Evolutionary conservation across 1,139 yeast species (phyloP).

Genomic region (Diutina neorugosa): DNA sequence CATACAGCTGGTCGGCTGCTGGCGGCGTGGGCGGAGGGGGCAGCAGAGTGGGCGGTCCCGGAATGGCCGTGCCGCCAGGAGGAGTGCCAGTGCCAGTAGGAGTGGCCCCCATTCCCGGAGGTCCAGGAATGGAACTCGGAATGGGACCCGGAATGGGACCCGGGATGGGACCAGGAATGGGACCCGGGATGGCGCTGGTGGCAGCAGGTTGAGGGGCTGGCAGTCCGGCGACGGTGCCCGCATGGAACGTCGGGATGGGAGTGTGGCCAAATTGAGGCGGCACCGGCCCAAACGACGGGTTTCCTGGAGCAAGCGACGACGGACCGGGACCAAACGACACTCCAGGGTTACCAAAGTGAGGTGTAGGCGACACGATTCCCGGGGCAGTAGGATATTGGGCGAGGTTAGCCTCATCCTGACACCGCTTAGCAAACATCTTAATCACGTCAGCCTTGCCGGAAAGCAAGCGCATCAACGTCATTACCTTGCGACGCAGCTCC

Average conservation of each 20-base stretch:
- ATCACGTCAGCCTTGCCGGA: conserved; percentile 96
- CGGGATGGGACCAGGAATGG: too few species aligned
- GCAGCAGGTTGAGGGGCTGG: background rate
- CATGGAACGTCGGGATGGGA: background rate
- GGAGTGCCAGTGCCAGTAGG: background rate
- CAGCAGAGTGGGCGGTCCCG: background rate
- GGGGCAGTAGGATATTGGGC: background rate
- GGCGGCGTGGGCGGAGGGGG: too few species aligned
- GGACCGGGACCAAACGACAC: conserved; percentile 16
- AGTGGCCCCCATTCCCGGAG: too few species aligned
- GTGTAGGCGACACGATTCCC: background rate
- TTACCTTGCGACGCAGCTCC: conserved; percentile 77
- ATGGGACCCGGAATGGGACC: too few species aligned
- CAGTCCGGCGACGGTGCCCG: background rate
- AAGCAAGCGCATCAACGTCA: conserved; percentile 82
- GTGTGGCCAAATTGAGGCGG: background rate
- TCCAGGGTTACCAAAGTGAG: conserved; percentile 7
- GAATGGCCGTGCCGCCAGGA: background rate
- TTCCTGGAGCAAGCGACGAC: background rate
- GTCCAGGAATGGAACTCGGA: too few species aligned
- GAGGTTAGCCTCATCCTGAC: background rate
- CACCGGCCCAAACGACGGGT: background rate
- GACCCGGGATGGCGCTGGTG: background rate
- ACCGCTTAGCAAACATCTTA: conserved; percentile 88
- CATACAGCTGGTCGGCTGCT: background rate